Evolutionary conservation across 345 rosid species (phyloP).

Genomic region (Dovyalis caffra): DNA sequence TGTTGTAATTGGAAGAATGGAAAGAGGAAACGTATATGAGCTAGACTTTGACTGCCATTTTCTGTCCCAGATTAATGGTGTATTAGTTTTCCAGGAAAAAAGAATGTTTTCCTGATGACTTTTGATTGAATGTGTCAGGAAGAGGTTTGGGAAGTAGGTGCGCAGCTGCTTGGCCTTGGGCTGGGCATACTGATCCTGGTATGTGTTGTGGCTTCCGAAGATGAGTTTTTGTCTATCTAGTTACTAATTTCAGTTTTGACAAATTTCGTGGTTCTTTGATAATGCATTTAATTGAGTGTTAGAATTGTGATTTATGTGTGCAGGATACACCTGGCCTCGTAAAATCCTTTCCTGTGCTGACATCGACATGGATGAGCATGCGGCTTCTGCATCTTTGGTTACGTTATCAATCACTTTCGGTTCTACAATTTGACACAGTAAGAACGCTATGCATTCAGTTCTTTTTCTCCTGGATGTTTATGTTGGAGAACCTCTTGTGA

Average conservation of each 20-base stretch:
- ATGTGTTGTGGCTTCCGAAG: constrained; percentile 14
- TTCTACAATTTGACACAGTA: constrained; percentile 69
- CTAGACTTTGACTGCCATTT: not conserved
- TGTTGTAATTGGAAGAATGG: constrained; percentile 1
- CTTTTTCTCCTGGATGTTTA: constrained; percentile 11
- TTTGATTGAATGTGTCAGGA: constrained; percentile 52
- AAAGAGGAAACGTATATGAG: not conserved
- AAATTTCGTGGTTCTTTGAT: not conserved
- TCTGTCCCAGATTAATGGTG: not conserved
- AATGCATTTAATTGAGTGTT: constrained; percentile 16
- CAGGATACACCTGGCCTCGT: constrained; percentile 91
- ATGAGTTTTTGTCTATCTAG: not conserved
- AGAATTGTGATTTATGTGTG: constrained; percentile 24
- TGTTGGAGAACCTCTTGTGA: not conserved
- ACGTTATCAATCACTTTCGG: constrained; percentile 78
- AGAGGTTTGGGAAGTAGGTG: constrained; percentile 99
- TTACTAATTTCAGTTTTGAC: not conserved
- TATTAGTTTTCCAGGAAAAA: not conserved
- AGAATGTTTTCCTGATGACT: constrained; percentile 10
- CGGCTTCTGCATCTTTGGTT: constrained; percentile 90
- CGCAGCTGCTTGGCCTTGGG: constrained; percentile 86
- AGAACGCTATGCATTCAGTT: constrained; percentile 16
- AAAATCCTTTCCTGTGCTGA: constrained; percentile 60
- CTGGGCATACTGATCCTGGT: constrained; percentile 87
- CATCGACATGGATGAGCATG: constrained; percentile 68